Evolutionary conservation across 768 basidiomycete species (phyloP).

Genomic region (Collybia mongolica): DNA sequence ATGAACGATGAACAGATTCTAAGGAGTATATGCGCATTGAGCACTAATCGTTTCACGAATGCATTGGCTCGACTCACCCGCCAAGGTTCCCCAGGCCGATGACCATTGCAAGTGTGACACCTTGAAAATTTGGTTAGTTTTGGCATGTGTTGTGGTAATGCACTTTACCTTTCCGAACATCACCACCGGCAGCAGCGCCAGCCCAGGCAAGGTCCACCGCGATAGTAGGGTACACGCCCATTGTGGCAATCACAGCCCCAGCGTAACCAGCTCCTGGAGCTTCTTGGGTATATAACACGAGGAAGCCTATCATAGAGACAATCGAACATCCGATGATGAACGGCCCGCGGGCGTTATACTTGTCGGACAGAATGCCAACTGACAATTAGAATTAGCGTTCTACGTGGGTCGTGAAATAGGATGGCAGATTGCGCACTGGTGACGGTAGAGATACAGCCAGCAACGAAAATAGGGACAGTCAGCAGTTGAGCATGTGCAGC

Average conservation of each 20-base stretch:
- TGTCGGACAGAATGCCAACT: constrained; percentile 42
- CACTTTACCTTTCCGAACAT: constrained; percentile 42
- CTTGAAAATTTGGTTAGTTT: constrained; percentile 2
- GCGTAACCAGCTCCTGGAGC: constrained; percentile 38
- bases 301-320: constrained; percentile 50
- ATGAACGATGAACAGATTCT: constrained; percentile 44
- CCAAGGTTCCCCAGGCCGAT: constrained; percentile 57
- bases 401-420: neutral
- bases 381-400: neutral
- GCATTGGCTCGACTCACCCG: constrained; percentile 20
- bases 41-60: neutral
- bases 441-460: constrained; percentile 44
- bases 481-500: constrained; percentile 50
- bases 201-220: constrained; percentile 52
- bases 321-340: constrained; percentile 42
- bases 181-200: constrained; percentile 54
- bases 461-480: constrained; percentile 49
- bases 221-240: constrained; percentile 53
- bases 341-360: constrained; percentile 41
- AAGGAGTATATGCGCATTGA: neutral
- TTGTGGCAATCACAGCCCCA: constrained; percentile 48
- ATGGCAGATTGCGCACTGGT: constrained; percentile 13
- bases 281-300: constrained; percentile 40
- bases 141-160: too few species aligned
- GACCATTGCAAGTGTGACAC: constrained; percentile 49